Percentiles rank a stretch among this genome's conserved stretches.
Conservation (phyloP, 2,329 filamentous ascomycete genomes). For the Alternaria gansuensis region DNA sequence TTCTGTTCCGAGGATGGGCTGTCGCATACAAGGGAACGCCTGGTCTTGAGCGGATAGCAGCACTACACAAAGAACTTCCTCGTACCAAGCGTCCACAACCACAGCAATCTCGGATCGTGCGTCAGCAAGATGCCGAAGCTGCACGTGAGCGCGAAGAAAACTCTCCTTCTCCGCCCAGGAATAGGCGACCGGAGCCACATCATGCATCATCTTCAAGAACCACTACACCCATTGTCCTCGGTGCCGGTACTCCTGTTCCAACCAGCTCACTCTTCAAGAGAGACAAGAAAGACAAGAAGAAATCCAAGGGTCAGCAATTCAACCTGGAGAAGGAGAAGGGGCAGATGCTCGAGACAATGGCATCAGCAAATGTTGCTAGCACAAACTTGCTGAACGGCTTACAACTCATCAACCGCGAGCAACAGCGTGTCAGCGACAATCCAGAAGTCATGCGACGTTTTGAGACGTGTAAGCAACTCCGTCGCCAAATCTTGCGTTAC, state of each 20-base stretch:
- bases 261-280: constrained; percentile 64
- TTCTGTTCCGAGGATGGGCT: constrained; percentile 88
- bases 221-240: constrained; percentile 40
- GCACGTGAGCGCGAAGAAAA: constrained; percentile 70
- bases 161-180: constrained; percentile 43
- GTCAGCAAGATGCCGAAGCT: constrained; percentile 79
- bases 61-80: constrained; percentile 75
- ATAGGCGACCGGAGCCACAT: constrained; percentile 38
- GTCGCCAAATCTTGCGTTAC: constrained; percentile 86
- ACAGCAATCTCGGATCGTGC: constrained; percentile 82
- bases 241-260: constrained; percentile 49
- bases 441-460: constrained; percentile 77
- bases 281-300: constrained; percentile 64
- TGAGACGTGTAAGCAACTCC: constrained; percentile 83
- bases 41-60: constrained; percentile 81
- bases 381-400: constrained; percentile 89
- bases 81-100: constrained; percentile 68
- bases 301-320: constrained; percentile 70
- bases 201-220: constrained; percentile 43
- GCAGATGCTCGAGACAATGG: constrained; percentile 86
- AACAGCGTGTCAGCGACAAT: constrained; percentile 87
- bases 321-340: constrained; percentile 88
- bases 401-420: constrained; percentile 89
- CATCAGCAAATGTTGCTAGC: constrained; percentile 86
- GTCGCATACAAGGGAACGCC: constrained; percentile 80